Evolutionary conservation across 805 yeast species (phyloP).

Genomic region (Wickerhamomyces bisporus): DNA sequence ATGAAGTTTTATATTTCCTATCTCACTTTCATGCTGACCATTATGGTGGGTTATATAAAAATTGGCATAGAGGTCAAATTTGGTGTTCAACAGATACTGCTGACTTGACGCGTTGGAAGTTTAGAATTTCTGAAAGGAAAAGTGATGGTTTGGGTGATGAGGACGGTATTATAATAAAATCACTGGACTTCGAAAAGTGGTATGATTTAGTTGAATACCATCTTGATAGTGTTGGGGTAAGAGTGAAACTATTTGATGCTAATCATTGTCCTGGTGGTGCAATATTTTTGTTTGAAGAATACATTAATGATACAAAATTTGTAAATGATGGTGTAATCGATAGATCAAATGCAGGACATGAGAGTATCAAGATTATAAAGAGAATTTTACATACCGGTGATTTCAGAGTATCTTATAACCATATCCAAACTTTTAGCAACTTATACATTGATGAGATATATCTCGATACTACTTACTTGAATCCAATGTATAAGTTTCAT

Average conservation of each 20-base stretch:
- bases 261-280: slow-evolving; percentile 98
- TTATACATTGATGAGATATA: slow-evolving; percentile 55
- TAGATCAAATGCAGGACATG: slow-evolving; percentile 9
- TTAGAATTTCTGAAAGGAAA: slow-evolving; percentile 25
- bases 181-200: slow-evolving; percentile 35
- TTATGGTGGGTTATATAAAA: slow-evolving; percentile 76
- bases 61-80: slow-evolving; percentile 70
- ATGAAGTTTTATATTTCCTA: slow-evolving; percentile 41
- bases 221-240: slow-evolving; percentile 30
- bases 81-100: slow-evolving; percentile 73
- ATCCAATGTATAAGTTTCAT: slow-evolving; percentile 73
- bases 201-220: slow-evolving; percentile 2
- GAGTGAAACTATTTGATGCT: slow-evolving; percentile 70
- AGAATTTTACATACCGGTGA: slow-evolving; percentile 85
- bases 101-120: slow-evolving; percentile 50
- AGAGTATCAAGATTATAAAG: slow-evolving; percentile 4
- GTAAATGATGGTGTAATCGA: too few species aligned
- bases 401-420: slow-evolving; percentile 61
- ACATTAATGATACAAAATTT: slow-evolving; percentile 27
- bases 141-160: slow-evolving; percentile 12
- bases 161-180: slow-evolving; percentile 34
- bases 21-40: slow-evolving; percentile 94
- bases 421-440: slow-evolving; percentile 22
- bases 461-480: slow-evolving; percentile 86
- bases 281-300: slow-evolving; percentile 61